Evolutionary conservation across 148 eudicot genomes (phyloP).

Genomic region (Amaranthus cruentus): DNA sequence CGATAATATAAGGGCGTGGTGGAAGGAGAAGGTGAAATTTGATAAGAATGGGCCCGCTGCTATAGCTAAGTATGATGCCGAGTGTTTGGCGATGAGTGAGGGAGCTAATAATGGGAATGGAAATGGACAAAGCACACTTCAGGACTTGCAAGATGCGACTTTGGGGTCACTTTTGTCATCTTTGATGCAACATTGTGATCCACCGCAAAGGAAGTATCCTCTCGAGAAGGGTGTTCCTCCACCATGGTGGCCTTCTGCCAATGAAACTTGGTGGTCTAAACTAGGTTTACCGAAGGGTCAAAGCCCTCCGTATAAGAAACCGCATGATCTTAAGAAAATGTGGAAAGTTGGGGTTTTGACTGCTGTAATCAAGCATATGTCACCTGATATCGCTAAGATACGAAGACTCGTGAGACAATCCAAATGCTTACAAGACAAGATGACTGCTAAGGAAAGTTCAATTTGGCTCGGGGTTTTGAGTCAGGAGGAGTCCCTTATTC

Average conservation of each 20-base stretch:
- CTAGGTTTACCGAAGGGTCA: conserved; percentile 64
- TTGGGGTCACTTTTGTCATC: conserved; percentile 91
- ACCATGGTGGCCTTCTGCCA: conserved; percentile 93
- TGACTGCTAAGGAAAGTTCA: conserved; percentile 96
- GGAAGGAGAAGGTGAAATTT: conserved; percentile 96
- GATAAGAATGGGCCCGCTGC: conserved; percentile 96
- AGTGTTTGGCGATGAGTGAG: conserved; percentile 42
- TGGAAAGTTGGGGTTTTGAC: conserved; percentile 97
- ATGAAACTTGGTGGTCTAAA: conserved; percentile 81
- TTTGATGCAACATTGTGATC: conserved; percentile 90
- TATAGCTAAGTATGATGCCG: conserved; percentile 65
- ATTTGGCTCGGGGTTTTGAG: conserved; percentile 89
- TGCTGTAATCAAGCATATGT: conserved; percentile 93
- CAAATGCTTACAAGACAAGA: conserved; percentile 91
- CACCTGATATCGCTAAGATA: conserved; percentile 85
- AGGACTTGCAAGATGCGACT: conserved; percentile 93
- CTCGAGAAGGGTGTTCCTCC: conserved; percentile 78
- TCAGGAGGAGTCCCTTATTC: conserved; percentile 57
- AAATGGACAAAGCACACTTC: conserved; percentile 51
- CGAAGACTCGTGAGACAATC: conserved; percentile 75
- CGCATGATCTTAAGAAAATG: conserved; percentile 94
- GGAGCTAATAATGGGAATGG: conserved; percentile 45
- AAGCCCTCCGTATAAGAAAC: conserved; percentile 83
- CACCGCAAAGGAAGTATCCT: conserved; percentile 90
- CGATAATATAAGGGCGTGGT: conserved; percentile 95